Evolutionary conservation across 805 yeast species (phyloP).

Genomic region (Yarrowia keelungensis): DNA sequence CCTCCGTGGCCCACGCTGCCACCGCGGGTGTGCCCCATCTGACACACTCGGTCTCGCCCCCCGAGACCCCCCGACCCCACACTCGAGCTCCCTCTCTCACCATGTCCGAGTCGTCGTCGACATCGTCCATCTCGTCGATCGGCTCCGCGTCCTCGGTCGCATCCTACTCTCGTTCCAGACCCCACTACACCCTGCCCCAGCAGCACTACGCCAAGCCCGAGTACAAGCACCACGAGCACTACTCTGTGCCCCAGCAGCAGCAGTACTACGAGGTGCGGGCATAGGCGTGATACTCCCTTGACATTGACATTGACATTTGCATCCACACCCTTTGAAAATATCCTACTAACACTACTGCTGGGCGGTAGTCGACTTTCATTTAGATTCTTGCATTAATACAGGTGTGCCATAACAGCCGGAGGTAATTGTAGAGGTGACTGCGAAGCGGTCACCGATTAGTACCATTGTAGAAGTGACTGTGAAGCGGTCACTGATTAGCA

Average conservation of each 20-base stretch:
- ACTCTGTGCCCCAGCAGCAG: constrained; percentile 21
- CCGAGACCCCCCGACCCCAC: constrained; percentile 35
- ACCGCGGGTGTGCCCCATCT: constrained; percentile 14
- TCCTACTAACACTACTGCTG: constrained; percentile 39
- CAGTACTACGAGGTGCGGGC: constrained; percentile 33
- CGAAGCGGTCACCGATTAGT: no score
- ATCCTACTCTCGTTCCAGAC: constrained; percentile 25
- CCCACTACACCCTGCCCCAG: constrained; percentile 38
- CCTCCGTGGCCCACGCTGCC: not conserved
- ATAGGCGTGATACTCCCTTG: constrained; percentile 9
- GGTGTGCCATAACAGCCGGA: constrained; percentile 3
- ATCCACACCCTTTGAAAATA: constrained; percentile 25
- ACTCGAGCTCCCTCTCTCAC: constrained; percentile 36
- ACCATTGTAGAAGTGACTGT: no score
- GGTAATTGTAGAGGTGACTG: no score
- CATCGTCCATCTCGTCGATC: constrained; percentile 33
- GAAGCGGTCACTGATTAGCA: no score
- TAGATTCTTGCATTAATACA: constrained; percentile 39
- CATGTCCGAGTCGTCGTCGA: constrained; percentile 34
- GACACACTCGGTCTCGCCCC: constrained; percentile 15
- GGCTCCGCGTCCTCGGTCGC: constrained; percentile 21
- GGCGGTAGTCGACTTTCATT: constrained; percentile 38
- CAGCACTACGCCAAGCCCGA: constrained; percentile 11
- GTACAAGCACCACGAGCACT: constrained; percentile 21
- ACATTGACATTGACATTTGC: constrained; percentile 23